Evolutionary conservation across 371 early-diverging fungal species (phyloP).

Genomic region (Chytridium lagenaria): DNA sequence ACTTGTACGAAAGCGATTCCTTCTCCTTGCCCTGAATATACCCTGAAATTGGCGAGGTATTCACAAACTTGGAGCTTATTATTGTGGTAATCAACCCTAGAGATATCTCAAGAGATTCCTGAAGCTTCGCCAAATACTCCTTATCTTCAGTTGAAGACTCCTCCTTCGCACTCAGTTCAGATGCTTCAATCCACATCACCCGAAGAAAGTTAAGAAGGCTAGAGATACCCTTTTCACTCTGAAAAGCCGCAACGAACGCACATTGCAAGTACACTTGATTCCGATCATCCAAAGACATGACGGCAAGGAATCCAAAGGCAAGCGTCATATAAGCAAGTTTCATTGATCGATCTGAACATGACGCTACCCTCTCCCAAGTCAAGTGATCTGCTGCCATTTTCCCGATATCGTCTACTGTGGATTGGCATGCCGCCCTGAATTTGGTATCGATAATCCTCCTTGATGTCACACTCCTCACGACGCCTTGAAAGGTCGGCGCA

Average conservation of each 20-base stretch:
- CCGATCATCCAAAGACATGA: conserved; percentile 58
- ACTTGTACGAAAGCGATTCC: too few relatives aligned
- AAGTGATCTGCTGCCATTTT: conserved; percentile 28
- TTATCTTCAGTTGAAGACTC: neutral
- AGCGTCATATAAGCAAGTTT: conserved; percentile 28
- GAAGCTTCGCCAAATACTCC: conserved; percentile 6
- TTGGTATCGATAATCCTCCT: conserved; percentile 63
- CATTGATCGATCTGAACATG: neutral
- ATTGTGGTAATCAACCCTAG: conserved; percentile 67
- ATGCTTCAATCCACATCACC: conserved; percentile 62
- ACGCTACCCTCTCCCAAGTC: conserved; percentile 28
- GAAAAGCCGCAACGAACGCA: conserved; percentile 71
- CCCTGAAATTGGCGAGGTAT: conserved; percentile 72
- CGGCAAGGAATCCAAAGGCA: conserved; percentile 33
- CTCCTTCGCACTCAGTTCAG: neutral
- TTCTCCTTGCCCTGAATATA: conserved; percentile 59
- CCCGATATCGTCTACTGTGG: conserved; percentile 44
- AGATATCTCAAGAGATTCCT: conserved; percentile 58
- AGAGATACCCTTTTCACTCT: conserved; percentile 68
- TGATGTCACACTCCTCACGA: conserved; percentile 69
- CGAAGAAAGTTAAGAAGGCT: conserved; percentile 62
- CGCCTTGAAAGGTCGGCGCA: conserved; percentile 73
- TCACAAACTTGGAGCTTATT: conserved; percentile 66
- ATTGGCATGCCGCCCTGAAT: conserved; percentile 60
- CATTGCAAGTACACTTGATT: conserved; percentile 72